Conservation (phyloP, 2,329 filamentous ascomycete species). For the Hymenoscyphus linearis region DNA sequence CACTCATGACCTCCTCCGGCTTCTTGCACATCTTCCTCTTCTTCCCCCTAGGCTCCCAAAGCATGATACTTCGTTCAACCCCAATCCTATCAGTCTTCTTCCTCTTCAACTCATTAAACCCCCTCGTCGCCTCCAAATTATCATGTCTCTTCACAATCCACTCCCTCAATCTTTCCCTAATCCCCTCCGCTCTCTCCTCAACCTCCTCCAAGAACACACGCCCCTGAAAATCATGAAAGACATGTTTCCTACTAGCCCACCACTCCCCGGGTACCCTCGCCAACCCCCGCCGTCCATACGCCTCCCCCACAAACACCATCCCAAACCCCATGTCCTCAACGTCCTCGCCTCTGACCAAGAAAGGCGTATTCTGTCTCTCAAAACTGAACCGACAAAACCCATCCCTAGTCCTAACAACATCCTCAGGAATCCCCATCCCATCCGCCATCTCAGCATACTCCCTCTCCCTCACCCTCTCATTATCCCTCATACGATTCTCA, state of each 20-base stretch:
- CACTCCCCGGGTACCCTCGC: conserved; percentile 15
- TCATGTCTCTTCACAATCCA: conserved; percentile 7
- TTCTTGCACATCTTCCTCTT: background rate
- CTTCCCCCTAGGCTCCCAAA: background rate
- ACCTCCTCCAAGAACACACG: conserved; percentile 13
- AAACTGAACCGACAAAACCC: conserved; percentile 12
- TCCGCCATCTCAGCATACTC: background rate
- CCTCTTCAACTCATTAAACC: background rate
- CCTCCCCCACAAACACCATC: conserved; percentile 15
- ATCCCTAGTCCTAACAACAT: conserved; percentile 6
- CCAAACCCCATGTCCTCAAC: conserved; percentile 13
- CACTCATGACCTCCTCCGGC: conserved; percentile 12
- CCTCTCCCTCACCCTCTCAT: background rate
- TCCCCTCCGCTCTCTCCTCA: conserved; percentile 3
- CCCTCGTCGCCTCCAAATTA: background rate
- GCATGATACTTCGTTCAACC: background rate
- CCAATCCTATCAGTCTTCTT: background rate
- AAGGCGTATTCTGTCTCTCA: conserved; percentile 11
- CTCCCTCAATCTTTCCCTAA: background rate
- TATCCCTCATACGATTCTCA: background rate
- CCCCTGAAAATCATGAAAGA: conserved; percentile 12
- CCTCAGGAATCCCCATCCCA: conserved; percentile 1
- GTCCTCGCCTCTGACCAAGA: conserved; percentile 11
- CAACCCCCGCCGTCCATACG: conserved; percentile 5
- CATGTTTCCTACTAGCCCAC: conserved; percentile 13